Evolutionary conservation across 2,329 filamentous ascomycete genomes (phyloP).

Genomic region (Sporothrix euskadiensis): DNA sequence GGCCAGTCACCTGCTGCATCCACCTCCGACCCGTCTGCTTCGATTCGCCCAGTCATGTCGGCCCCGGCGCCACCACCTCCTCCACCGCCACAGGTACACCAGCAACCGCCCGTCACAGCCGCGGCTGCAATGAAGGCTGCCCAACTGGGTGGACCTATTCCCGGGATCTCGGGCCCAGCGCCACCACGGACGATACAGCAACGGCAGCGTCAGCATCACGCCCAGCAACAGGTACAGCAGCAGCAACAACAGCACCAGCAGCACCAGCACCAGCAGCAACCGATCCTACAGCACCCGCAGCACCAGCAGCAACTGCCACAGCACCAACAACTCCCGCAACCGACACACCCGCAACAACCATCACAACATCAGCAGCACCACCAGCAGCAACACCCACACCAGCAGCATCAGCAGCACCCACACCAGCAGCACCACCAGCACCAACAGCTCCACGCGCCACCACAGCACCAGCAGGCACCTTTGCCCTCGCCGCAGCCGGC

Average conservation of each 20-base stretch:
- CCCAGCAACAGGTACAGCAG: constrained; percentile 32
- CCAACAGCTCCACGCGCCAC: background rate
- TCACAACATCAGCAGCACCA: constrained; percentile 26
- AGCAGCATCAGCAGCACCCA: constrained; percentile 39
- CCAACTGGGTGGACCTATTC: constrained; percentile 34
- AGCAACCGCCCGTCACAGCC: background rate
- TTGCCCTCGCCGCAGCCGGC: constrained; percentile 31
- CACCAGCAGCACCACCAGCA: constrained; percentile 38
- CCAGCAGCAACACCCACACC: constrained; percentile 24
- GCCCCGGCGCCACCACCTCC: constrained; percentile 36
- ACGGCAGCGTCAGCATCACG: constrained; percentile 26
- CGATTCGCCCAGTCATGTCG: constrained; percentile 44
- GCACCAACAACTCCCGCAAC: constrained; percentile 25
- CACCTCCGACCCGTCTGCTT: constrained; percentile 48
- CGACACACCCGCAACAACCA: constrained; percentile 34
- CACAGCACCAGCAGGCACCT: constrained; percentile 32
- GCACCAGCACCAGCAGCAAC: constrained; percentile 34
- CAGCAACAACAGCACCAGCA: constrained; percentile 32
- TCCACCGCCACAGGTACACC: constrained; percentile 32
- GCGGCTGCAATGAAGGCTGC: constrained; percentile 43
- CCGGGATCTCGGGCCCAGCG: constrained; percentile 29
- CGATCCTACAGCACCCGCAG: constrained; percentile 29
- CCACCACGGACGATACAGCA: constrained; percentile 35
- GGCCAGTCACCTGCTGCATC: constrained; percentile 44
- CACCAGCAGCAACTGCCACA: constrained; percentile 31